A percentile compares a stretch with the other conserved stretches of the same genome.
Evolutionary conservation across 768 basidiomycete genomes (phyloP).

Genomic region (Tylopilus balloui): DNA sequence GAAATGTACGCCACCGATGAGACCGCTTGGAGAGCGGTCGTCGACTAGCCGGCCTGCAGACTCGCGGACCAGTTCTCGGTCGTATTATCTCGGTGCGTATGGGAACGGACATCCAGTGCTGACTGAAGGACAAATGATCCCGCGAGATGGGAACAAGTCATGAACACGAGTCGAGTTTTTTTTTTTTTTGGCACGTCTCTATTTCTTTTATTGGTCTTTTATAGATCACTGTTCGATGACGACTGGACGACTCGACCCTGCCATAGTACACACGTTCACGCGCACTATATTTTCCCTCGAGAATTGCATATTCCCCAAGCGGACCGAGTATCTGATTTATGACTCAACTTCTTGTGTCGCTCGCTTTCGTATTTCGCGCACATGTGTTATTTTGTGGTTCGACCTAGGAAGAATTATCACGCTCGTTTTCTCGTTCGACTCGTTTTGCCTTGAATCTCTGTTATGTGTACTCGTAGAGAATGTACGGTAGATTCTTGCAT

Average conservation of each 20-base stretch:
- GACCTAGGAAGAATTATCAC: conserved; percentile 5
- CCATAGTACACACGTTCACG: conserved; percentile 4
- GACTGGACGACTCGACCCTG: conserved; percentile 13
- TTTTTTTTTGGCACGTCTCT: neutral
- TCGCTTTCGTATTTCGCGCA: conserved; percentile 24
- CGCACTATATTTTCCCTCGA: neutral
- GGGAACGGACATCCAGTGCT: conserved; percentile 10
- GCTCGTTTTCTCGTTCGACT: neutral
- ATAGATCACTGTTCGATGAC: conserved; percentile 8
- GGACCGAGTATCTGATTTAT: conserved; percentile 33
- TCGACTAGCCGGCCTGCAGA: conserved; percentile 19
- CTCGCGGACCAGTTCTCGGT: conserved; percentile 16
- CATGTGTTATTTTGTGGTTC: conserved; percentile 5
- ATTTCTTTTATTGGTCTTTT: conserved; percentile 1
- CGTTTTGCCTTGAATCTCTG: conserved; percentile 12
- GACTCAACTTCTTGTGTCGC: conserved; percentile 21
- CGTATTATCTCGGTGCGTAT: conserved; percentile 23
- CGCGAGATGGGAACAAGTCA: conserved; percentile 23
- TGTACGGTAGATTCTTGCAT: conserved; percentile 24
- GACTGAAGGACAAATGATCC: conserved; percentile 9
- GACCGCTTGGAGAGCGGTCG: conserved; percentile 23
- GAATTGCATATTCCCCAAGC: conserved; percentile 8
- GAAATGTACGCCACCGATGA: conserved; percentile 20
- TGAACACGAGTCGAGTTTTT: conserved; percentile 15
- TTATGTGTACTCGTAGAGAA: conserved; percentile 29